phyloP scores from a whole-genome alignment of 1,139 yeast genomes.

The Hansenula lynferdii region DNA sequence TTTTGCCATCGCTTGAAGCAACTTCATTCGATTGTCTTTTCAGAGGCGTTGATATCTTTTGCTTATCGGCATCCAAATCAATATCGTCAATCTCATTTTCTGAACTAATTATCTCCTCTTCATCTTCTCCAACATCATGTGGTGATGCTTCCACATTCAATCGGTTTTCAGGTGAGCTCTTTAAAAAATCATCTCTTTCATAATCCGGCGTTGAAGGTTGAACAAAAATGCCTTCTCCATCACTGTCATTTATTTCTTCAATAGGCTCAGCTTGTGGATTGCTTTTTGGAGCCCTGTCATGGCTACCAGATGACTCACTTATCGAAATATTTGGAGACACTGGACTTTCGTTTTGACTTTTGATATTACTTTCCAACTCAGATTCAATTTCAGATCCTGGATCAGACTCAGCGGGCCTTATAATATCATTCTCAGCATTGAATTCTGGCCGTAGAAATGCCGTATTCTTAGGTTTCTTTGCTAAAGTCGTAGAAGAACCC shows the following conservation, averaged over 20 bases:
- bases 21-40: neutral
- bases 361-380: too few relatives aligned
- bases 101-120: too few relatives aligned
- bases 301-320: too few relatives aligned
- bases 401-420: neutral
- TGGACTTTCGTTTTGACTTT: too few relatives aligned
- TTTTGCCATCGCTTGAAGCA: neutral
- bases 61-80: too few relatives aligned
- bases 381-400: neutral
- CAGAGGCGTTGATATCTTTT: neutral
- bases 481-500: too few relatives aligned
- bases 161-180: neutral
- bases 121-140: neutral
- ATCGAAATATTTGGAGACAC: too few relatives aligned
- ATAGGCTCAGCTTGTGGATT: neutral
- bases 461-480: too few relatives aligned
- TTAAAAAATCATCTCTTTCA: neutral
- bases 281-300: too few relatives aligned
- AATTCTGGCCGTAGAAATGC: constrained; percentile 6
- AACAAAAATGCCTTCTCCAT: neutral
- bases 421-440: neutral
- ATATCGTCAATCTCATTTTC: neutral
- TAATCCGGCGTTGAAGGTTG: neutral
- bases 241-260: neutral
- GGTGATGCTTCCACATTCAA: too few relatives aligned